These are phyloP conservation scores for Abrus precatorius DNA, from an alignment of 306 rosid species.

Conservation along the genomic window DNA sequence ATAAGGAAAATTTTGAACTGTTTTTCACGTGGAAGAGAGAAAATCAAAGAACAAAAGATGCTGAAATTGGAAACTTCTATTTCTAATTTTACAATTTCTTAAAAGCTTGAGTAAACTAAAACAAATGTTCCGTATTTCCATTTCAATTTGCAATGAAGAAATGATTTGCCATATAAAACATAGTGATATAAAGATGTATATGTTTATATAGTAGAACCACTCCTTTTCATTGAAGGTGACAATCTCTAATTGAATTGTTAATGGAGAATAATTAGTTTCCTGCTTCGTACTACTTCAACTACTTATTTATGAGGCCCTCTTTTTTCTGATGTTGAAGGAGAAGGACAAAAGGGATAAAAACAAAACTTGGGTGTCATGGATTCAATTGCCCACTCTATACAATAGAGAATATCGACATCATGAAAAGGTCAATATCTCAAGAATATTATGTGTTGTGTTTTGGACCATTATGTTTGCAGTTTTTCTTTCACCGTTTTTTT, in stretches of 20 bases:
- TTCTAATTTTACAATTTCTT: background rate
- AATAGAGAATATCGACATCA: constrained; percentile 35
- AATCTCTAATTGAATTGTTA: constrained; percentile 34
- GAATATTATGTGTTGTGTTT: constrained; percentile 23
- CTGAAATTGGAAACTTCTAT: background rate
- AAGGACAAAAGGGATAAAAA: constrained; percentile 40
- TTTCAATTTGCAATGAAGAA: constrained; percentile 2
- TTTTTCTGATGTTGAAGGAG: constrained; percentile 44
- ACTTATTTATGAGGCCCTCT: constrained; percentile 11
- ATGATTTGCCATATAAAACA: background rate
- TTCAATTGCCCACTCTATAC: constrained; percentile 27
- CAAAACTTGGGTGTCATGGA: constrained; percentile 33
- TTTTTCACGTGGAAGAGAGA: background rate
- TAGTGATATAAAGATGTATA: constrained; percentile 1
- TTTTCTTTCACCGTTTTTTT: constrained; percentile 19
- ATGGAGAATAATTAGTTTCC: constrained; percentile 39
- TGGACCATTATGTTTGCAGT: constrained; percentile 47
- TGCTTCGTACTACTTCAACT: constrained; percentile 22
- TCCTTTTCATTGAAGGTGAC: constrained; percentile 22
- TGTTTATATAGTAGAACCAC: background rate
- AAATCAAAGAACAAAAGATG: background rate
- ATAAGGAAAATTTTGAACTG: background rate
- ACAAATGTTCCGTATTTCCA: background rate
- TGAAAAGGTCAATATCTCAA: constrained; percentile 46
- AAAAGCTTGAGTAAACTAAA: no score